Evolutionary conservation across 352 stramenopile genomes (phyloP).

Genomic region (Peronospora tabacina): DNA sequence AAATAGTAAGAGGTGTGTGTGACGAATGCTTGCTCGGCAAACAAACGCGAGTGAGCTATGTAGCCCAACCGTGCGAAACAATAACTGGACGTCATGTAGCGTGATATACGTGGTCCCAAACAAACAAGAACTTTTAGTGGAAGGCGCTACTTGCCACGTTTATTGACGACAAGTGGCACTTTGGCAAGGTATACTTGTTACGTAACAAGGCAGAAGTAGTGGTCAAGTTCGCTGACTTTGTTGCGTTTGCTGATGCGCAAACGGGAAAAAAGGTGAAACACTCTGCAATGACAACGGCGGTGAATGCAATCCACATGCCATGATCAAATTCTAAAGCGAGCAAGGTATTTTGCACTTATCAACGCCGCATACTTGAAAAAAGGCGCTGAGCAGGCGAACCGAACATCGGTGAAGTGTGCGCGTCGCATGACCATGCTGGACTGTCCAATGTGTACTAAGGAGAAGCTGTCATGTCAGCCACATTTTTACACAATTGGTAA

Average conservation of each 20-base stretch:
- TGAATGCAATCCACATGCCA: background rate
- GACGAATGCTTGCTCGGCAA: background rate
- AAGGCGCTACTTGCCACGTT: background rate
- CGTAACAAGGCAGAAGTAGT: constrained; percentile 9
- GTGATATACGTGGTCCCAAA: background rate
- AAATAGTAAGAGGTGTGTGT: background rate
- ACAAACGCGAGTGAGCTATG: constrained; percentile 1
- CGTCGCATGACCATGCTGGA: constrained; percentile 2
- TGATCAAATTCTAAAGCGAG: constrained; percentile 15
- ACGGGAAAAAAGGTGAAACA: constrained; percentile 1
- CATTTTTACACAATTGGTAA: constrained; percentile 2
- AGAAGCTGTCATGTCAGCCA: constrained; percentile 3
- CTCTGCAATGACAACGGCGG: constrained; percentile 5
- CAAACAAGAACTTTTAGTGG: background rate
- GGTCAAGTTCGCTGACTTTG: constrained; percentile 4
- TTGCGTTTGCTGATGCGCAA: constrained; percentile 7
- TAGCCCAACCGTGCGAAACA: background rate
- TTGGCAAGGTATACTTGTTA: constrained; percentile 1
- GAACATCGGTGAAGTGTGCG: background rate
- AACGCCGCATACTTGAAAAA: constrained; percentile 1
- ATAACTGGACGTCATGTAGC: background rate
- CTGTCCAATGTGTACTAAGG: constrained; percentile 1
- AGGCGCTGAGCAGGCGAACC: too few species aligned
- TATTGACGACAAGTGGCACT: background rate
- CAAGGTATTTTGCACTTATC: background rate